Conservation (phyloP, 2,329 filamentous ascomycete species). For the Elsinoe fawcettii region DNA sequence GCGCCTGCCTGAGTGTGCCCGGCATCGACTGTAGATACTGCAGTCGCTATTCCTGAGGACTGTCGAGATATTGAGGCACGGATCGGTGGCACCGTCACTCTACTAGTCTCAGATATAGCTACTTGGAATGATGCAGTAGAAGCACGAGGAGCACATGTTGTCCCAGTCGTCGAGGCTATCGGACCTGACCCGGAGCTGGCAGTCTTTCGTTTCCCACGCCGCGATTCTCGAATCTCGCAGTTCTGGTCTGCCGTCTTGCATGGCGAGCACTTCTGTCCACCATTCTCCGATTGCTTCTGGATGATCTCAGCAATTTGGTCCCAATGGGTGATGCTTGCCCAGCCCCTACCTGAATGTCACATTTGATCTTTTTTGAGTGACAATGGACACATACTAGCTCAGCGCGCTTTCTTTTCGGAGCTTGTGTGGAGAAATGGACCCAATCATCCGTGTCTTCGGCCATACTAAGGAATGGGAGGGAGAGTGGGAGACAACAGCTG, state of each 20-base stretch:
- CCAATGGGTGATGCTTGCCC: neutral
- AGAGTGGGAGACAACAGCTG: neutral
- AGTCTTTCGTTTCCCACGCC: neutral
- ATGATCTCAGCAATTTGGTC: neutral
- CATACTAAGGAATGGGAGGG: neutral
- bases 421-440: neutral
- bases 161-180: neutral
- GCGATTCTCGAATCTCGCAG: neutral
- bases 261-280: neutral
- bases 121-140: neutral
- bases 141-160: neutral
- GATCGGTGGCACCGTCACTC: too few species aligned
- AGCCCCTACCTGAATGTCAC: neutral
- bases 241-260: neutral
- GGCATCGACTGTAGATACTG: too few species aligned
- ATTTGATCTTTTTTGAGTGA: slow-evolving; percentile 8
- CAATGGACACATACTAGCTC: neutral
- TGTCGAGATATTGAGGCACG: too few species aligned
- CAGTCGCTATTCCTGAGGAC: too few species aligned
- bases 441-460: neutral
- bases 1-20: too few species aligned
- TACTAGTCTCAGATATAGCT: too few species aligned
- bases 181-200: neutral
- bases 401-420: neutral
- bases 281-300: neutral